Evolutionary conservation across 768 basidiomycete genomes (phyloP).

Genomic region (Pleurotus pulmonarius): DNA sequence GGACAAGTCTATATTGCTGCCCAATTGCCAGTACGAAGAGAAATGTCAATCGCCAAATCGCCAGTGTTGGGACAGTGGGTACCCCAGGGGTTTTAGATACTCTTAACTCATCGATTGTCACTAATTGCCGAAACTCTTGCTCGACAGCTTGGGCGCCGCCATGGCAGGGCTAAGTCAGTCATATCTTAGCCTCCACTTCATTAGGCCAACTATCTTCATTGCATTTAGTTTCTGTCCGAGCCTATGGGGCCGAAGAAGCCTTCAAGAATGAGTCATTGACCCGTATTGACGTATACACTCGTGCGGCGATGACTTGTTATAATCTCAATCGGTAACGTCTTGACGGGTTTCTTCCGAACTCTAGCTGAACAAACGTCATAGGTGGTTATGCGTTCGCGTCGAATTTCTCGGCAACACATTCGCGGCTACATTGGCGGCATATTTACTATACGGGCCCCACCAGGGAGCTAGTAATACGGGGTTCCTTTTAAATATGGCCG

Average conservation of each 20-base stretch:
- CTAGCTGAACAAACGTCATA: constrained; percentile 22
- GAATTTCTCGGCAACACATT: constrained; percentile 58
- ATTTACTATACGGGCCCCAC: constrained; percentile 43
- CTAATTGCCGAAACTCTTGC: background rate
- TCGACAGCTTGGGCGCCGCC: constrained; percentile 43
- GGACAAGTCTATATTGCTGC: constrained; percentile 42
- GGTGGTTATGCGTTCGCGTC: constrained; percentile 45
- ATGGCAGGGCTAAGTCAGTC: constrained; percentile 50
- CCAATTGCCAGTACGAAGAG: constrained; percentile 45
- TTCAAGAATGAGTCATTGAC: constrained; percentile 42
- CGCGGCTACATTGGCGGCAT: constrained; percentile 49
- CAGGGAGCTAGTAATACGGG: constrained; percentile 38
- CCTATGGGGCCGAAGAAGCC: constrained; percentile 54
- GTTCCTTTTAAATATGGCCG: constrained; percentile 54
- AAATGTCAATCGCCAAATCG: constrained; percentile 39
- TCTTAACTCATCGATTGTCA: no score
- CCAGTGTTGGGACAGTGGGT: constrained; percentile 36
- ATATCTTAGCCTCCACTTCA: background rate
- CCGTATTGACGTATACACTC: constrained; percentile 52
- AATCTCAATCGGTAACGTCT: constrained; percentile 37
- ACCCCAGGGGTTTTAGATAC: constrained; percentile 12
- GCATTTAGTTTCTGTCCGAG: constrained; percentile 50
- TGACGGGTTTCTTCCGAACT: constrained; percentile 14
- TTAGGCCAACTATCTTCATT: background rate
- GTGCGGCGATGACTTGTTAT: constrained; percentile 44